Evolutionary conservation across 2,329 filamentous ascomycete species (phyloP).

Genomic region (Ascochyta clinopodiicola): DNA sequence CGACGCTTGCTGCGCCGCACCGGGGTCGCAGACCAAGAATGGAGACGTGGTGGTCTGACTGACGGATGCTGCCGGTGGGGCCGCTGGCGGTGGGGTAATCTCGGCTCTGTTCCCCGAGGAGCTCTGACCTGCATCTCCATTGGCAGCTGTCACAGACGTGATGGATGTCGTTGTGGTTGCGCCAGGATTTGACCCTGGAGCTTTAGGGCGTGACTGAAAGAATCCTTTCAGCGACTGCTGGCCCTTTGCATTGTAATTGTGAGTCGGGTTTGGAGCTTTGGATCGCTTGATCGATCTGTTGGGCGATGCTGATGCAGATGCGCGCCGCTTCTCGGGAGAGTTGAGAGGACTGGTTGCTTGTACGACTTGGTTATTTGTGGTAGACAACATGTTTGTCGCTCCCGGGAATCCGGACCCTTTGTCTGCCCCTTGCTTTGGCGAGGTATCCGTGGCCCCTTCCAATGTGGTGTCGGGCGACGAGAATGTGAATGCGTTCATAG

Average conservation of each 20-base stretch:
- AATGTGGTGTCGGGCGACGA: not conserved
- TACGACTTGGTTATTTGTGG: not conserved
- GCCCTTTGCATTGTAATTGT: conserved; percentile 50
- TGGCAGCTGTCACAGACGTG: conserved; percentile 2
- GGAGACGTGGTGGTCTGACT: conserved; percentile 4
- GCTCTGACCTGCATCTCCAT: conserved; percentile 6
- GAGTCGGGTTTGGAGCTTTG: conserved; percentile 50
- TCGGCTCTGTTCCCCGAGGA: conserved; percentile 7
- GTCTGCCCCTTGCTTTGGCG: conserved; percentile 11
- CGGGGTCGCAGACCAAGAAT: conserved; percentile 30
- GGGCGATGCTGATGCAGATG: conserved; percentile 26
- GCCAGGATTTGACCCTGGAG: conserved; percentile 6
- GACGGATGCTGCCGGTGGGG: conserved; percentile 6
- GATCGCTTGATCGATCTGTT: conserved; percentile 54
- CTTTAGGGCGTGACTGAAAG: conserved; percentile 59
- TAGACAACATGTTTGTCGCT: conserved; percentile 22
- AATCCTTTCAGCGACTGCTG: conserved; percentile 77
- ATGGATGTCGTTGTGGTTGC: conserved; percentile 8
- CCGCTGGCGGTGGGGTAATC: conserved; percentile 6
- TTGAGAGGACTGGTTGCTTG: conserved; percentile 28
- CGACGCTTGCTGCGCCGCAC: conserved; percentile 61
- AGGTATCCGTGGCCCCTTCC: conserved; percentile 1
- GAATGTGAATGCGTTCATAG: conserved; percentile 8
- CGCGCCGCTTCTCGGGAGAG: conserved; percentile 40
- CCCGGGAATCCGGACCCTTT: conserved; percentile 10